Percentiles rank a stretch among this genome's conserved stretches.
These are phyloP conservation scores for Populus hybrid DNA, from an alignment of 441 rosid genomes.

Conservation along the genomic window DNA sequence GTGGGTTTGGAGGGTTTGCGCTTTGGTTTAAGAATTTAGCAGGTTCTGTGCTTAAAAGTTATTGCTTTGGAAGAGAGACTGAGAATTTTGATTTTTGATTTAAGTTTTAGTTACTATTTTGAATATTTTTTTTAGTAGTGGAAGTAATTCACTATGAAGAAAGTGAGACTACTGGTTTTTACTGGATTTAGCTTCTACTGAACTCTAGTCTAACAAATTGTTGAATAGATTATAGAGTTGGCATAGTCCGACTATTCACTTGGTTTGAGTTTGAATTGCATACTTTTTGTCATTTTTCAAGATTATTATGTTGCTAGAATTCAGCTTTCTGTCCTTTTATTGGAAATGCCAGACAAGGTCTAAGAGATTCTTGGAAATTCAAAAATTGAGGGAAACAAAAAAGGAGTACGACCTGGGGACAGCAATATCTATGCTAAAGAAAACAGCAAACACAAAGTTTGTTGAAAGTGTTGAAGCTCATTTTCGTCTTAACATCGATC, in stretches of 20 bases:
- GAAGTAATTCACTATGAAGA: background rate
- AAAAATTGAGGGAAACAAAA: conserved; percentile 87
- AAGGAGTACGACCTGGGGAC: conserved; percentile 70
- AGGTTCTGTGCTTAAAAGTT: background rate
- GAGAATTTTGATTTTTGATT: background rate
- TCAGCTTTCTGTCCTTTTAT: conserved; percentile 15
- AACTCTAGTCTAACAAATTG: background rate
- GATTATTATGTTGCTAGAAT: conserved; percentile 18
- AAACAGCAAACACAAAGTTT: conserved; percentile 70
- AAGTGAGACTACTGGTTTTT: background rate
- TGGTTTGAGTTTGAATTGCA: background rate
- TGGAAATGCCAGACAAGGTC: conserved; percentile 83
- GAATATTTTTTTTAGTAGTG: background rate
- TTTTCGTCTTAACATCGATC: conserved; percentile 96
- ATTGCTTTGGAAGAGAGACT: background rate
- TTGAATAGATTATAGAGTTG: background rate
- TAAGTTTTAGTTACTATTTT: background rate
- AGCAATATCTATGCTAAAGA: conserved; percentile 80
- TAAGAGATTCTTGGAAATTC: conserved; percentile 97
- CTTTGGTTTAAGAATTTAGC: background rate
- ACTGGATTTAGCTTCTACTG: background rate
- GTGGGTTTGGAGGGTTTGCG: conserved; percentile 14
- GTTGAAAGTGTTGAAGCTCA: conserved; percentile 97
- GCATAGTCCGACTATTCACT: background rate
- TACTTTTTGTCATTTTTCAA: conserved; percentile 9